A percentile compares a stretch with the other conserved stretches of the same genome.
Evolutionary conservation across 2,329 filamentous ascomycete genomes (phyloP).

Genomic region (Lachnellula hyalina): DNA sequence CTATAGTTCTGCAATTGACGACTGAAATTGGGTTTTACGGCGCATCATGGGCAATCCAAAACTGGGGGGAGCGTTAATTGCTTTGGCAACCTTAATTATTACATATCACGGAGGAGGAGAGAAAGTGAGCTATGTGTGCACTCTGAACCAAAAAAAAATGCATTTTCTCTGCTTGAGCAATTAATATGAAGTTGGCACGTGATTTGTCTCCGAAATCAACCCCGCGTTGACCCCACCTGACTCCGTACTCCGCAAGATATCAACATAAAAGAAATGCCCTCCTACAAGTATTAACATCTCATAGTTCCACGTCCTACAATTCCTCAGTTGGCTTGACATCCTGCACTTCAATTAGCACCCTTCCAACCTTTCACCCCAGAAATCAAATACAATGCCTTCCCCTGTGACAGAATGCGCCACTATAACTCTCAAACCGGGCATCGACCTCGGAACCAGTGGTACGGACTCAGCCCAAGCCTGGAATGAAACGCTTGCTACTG

Average conservation of each 20-base stretch:
- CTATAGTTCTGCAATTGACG: not conserved
- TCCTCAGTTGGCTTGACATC: too few relatives aligned
- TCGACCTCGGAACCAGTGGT: conserved; percentile 27
- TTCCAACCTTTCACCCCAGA: too few relatives aligned
- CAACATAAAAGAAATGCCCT: too few relatives aligned
- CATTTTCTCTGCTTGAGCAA: not conserved
- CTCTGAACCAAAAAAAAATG: not conserved
- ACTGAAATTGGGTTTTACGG: not conserved
- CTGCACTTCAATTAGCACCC: too few relatives aligned
- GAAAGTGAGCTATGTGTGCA: not conserved
- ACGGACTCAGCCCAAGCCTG: conserved; percentile 26
- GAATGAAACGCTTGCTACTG: conserved; percentile 24
- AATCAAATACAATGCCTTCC: not conserved
- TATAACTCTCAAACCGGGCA: conserved; percentile 34
- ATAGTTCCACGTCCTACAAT: too few relatives aligned
- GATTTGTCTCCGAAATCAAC: too few relatives aligned
- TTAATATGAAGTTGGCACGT: not conserved
- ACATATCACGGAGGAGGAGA: not conserved
- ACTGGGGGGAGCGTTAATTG: not conserved
- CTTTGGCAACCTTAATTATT: not conserved
- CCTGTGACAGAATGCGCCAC: conserved; percentile 1
- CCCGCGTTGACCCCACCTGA: too few relatives aligned
- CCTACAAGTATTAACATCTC: too few relatives aligned
- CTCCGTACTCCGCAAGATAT: too few relatives aligned
- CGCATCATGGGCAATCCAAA: conserved; percentile 3